A percentile compares a stretch with the other conserved stretches of the same genome.
Conservation (phyloP, 2,329 filamentous ascomycete species). For the Botrytis aclada region DNA sequence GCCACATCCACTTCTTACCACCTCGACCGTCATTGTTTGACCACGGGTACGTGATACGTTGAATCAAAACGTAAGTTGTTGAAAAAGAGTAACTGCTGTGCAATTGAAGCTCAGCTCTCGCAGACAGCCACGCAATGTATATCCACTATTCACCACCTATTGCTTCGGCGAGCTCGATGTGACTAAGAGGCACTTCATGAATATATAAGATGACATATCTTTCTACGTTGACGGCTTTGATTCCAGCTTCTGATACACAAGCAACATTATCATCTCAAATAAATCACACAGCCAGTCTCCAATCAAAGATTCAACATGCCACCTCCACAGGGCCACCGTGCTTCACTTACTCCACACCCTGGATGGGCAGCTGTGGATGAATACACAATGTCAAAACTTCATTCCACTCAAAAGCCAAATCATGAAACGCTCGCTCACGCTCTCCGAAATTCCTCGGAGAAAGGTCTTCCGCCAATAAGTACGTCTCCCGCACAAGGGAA, state of each 20-base stretch:
- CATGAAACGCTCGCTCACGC: constrained; percentile 25
- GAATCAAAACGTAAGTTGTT: not conserved
- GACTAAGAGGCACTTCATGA: not conserved
- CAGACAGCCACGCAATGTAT: not conserved
- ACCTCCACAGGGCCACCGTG: not conserved
- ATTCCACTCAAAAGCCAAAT: constrained; percentile 31
- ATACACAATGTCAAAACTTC: constrained; percentile 22
- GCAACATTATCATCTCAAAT: not conserved
- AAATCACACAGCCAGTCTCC: not conserved
- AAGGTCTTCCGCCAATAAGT: constrained; percentile 41
- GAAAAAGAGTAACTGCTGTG: not conserved
- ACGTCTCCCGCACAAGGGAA: constrained; percentile 41
- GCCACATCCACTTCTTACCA: not conserved
- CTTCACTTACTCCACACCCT: not conserved
- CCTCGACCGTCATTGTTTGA: not conserved
- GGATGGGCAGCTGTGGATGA: not conserved
- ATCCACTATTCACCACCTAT: not conserved
- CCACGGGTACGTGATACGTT: not conserved
- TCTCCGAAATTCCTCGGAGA: constrained; percentile 36
- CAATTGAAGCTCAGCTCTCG: not conserved
- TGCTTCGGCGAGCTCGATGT: not conserved
- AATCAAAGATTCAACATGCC: not conserved
- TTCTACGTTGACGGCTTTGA: not conserved
- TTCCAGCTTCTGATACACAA: not conserved
- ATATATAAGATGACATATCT: not conserved